These are phyloP conservation scores for Crithidia mellificae DNA, from an alignment of 208 protist species.

Conservation along the genomic window DNA sequence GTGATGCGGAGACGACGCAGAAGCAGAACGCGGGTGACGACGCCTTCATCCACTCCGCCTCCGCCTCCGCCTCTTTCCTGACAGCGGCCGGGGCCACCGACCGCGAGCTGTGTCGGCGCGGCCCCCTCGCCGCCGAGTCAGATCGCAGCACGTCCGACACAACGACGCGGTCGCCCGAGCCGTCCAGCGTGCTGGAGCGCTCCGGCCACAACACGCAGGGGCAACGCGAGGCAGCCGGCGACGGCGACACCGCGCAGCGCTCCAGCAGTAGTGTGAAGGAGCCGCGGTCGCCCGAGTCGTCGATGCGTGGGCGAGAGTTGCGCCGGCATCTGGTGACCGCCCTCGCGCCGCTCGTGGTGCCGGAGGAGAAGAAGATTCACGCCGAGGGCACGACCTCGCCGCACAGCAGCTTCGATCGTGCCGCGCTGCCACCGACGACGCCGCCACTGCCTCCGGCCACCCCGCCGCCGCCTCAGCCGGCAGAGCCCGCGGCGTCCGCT, in stretches of 20 bases:
- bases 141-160: not conserved
- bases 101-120: too few relatives aligned
- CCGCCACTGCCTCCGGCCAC: not conserved
- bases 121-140: not conserved
- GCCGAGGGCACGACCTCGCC: not conserved
- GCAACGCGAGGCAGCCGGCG: not conserved
- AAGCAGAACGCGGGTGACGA: too few relatives aligned
- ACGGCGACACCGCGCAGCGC: not conserved
- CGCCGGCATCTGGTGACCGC: constrained; percentile 14
- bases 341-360: constrained; percentile 12
- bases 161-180: not conserved
- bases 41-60: too few relatives aligned
- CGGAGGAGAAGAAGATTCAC: not conserved
- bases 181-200: not conserved
- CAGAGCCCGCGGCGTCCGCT: too few relatives aligned
- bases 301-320: constrained; percentile 16
- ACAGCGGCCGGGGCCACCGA: too few relatives aligned
- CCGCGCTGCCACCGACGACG: not conserved
- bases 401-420: not conserved
- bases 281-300: not conserved
- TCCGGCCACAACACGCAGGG: not conserved
- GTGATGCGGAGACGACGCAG: too few relatives aligned
- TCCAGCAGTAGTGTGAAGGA: not conserved
- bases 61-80: too few relatives aligned
- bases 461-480: too few relatives aligned